Percentiles rank a stretch among this genome's conserved stretches.
phyloP scores from a whole-genome alignment of 768 basidiomycete genomes.

The Russula dissimulans region DNA sequence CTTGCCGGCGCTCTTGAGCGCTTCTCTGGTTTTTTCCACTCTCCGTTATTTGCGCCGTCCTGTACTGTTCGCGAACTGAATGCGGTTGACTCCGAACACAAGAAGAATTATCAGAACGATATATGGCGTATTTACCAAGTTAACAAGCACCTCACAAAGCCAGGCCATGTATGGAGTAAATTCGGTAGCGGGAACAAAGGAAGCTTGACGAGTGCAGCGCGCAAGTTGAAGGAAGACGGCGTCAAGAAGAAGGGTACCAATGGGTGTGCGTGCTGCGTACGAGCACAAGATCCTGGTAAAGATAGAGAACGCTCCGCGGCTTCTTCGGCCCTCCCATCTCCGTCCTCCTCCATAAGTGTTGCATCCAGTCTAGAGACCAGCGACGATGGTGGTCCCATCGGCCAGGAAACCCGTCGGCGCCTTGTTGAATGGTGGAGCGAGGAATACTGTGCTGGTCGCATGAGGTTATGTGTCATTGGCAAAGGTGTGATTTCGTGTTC shows the following conservation, averaged over 20 bases:
- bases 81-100: slow-evolving; percentile 95
- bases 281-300: slow-evolving; percentile 5
- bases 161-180: slow-evolving; percentile 80
- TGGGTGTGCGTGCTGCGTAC: slow-evolving; percentile 26
- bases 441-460: slow-evolving; percentile 76
- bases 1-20: slow-evolving; percentile 65
- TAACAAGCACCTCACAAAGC: slow-evolving; percentile 75
- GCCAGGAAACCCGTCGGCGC: slow-evolving; percentile 70
- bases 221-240: slow-evolving; percentile 42
- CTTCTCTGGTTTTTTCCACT: slow-evolving; percentile 83
- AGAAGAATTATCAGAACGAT: slow-evolving; percentile 89
- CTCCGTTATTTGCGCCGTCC: slow-evolving; percentile 79
- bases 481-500: slow-evolving; percentile 41
- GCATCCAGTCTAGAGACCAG: slow-evolving; percentile 42
- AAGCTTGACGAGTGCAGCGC: slow-evolving; percentile 58
- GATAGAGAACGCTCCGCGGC: slow-evolving; percentile 21
- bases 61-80: slow-evolving; percentile 87
- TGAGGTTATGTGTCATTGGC: slow-evolving; percentile 73
- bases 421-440: slow-evolving; percentile 78
- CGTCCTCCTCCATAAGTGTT: slow-evolving; percentile 48
- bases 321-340: slow-evolving; percentile 45
- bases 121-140: slow-evolving; percentile 93
- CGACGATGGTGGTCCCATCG: slow-evolving; percentile 60
- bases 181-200: slow-evolving; percentile 84
- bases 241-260: slow-evolving; percentile 23